Evolutionary conservation across 371 early-diverging fungal genomes (phyloP), one percentile per base, ranked within the genome.

Genomic region (Umbelopsis sp.): DNA sequence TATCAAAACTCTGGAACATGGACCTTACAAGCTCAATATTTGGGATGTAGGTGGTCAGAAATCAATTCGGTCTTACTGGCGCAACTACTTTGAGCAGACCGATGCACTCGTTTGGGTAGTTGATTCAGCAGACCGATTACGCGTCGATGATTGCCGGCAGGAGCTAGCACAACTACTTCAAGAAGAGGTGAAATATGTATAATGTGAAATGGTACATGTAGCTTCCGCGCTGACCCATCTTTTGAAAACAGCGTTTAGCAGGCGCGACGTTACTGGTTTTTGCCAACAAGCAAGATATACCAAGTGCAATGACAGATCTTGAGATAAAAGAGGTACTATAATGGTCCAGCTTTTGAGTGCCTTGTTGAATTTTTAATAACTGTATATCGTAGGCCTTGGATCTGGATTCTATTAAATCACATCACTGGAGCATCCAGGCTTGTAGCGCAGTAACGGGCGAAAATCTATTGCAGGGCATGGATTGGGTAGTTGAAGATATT

Each of bases 31-130:
- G 63, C 52, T 81, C n/a, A 77, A 78, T 68, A 78, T 80, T 62
- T 83, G 81, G 95, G 99, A 99, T 80, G 94, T 99, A 32, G 99
- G 99, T 38, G 99, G 99, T 0, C 99, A 99, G 76, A 92, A 92
- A 68, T 92, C 96, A 0, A 96, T 99, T 68, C 89, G 99, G 46
- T 92, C 96, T 4, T 99, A 98, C 76, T 99, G 99, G 99, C 86
- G 98, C 57, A 99, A 99, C 82, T 99, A 99, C 80, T 99, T 98
- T 89, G 99, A 99, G 77, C 93, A 96, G 65, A 98, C 98, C 0
- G 99, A 99, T 72, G 99, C 97, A 0, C 81, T 99, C 14, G 91
- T 99, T 10, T 99, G 98, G 97, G 99, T 99, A 0, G 97, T 99
- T 20, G 99, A 99, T 78, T 91, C 93, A 12, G 93, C 95, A 10